Percentiles rank a stretch among this genome's conserved stretches.
phyloP scores from a whole-genome alignment of 2,329 filamentous ascomycete species.

The Leptographium lundbergii region DNA sequence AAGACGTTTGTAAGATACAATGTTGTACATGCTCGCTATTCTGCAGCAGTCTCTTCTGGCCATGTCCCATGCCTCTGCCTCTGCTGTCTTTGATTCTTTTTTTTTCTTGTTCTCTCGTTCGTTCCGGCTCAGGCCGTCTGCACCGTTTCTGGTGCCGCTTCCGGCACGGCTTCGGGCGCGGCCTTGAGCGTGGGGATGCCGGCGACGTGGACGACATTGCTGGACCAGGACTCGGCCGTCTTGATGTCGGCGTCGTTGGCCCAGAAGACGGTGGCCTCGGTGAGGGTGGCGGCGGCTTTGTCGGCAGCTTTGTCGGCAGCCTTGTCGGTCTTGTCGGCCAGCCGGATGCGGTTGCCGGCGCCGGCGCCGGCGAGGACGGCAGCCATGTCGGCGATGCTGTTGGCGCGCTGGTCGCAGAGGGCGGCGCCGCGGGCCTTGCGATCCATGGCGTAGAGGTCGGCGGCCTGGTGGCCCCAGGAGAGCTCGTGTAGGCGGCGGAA shows the following conservation, averaged over 20 bases:
- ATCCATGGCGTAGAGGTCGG: slow-evolving; percentile 29
- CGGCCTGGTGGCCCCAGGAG: slow-evolving; percentile 34
- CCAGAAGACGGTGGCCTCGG: slow-evolving; percentile 37
- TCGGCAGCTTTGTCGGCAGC: too few species aligned
- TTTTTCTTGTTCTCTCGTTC: not conserved
- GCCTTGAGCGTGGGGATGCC: slow-evolving; percentile 19
- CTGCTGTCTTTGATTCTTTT: not conserved
- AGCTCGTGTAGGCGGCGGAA: slow-evolving; percentile 50
- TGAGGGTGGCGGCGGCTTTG: slow-evolving; percentile 6
- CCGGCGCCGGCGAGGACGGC: slow-evolving; percentile 40
- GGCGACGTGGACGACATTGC: slow-evolving; percentile 38
- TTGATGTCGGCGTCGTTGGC: slow-evolving; percentile 32
- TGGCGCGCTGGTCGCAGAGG: slow-evolving; percentile 48
- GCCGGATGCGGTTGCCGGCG: slow-evolving; percentile 34
- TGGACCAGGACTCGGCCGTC: slow-evolving; percentile 35
- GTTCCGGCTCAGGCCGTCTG: not conserved
- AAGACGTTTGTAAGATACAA: not conserved
- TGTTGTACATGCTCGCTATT: not conserved
- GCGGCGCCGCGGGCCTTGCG: slow-evolving; percentile 33
- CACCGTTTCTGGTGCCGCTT: not conserved
- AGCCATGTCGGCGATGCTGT: slow-evolving; percentile 51
- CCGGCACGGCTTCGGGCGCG: slow-evolving; percentile 3
- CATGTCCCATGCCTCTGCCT: not conserved
- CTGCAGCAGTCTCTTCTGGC: not conserved
- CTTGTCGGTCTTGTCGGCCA: not conserved